Base-by-base conservation (phyloP, 179 eudicot genomes). In the Spergularia azorica region DNA sequence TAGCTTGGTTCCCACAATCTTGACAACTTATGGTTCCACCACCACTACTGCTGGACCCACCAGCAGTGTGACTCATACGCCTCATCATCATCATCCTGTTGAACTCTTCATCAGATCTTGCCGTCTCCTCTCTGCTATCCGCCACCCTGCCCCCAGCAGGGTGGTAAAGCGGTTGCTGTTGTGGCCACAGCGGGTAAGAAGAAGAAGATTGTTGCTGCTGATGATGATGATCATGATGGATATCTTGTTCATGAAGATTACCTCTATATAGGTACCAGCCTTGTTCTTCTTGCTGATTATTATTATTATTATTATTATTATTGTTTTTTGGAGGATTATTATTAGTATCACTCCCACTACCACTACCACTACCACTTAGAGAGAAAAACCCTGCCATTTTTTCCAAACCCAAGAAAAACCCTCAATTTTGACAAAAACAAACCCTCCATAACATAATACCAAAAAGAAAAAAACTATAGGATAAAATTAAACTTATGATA, bases 1-100 rank as follows among this genome's bases (percentile, higher is more conserved):
- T 94, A 0, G 98, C 98, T 80, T 94, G 98, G 74, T 94, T 94
- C 0, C 98, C 98, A 57, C 98, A 94, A 52, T 94, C 98, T 32
- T 90, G 97, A 59, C 98, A 94, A 72, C 88, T 88, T 1, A 90
- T 82, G 0, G 78, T 79, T 0, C 79, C 88, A 6, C 84, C 86
- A 8, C 87, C 71, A 0, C 67, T 64, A 15, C 76, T 51, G 9
- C 71, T 72, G 3, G 38, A 56, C 1, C 68, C 63, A 2, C 86
- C 73, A 14, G 82, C 51, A 2, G 82, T 70, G 2, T 76, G 76
- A 7, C 21, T 57, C 57, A 68, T 38, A 6, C 70, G 59, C 3
- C 75, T 55, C 74, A 79, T 78, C 87, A 84, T 83, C 84, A 82
- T 83, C 60, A 71, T 52, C 17, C 61, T 63, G 21, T 61, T 68